Evolutionary conservation across 1,284 basidiomycete species (phyloP), one percentile per base, ranked within the genome.

Genomic region (Ustilago curta): DNA sequence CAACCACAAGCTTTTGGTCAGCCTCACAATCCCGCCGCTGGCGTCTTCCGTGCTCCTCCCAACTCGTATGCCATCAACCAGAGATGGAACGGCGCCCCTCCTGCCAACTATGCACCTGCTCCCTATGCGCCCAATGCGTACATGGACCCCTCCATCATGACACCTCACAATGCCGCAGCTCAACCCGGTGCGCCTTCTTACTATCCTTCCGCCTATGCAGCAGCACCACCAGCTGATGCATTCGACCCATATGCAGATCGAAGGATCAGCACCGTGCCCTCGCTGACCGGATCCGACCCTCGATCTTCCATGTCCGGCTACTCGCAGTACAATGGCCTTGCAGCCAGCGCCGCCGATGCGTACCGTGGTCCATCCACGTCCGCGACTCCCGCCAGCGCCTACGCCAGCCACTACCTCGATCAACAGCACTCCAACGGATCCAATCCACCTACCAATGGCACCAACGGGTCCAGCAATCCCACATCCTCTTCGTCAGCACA

Each of bases 61-160:
- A 70, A 61, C 59, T 56, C 60, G 12, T 76, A 66, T 43, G 53
- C 66, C 49, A 23, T 59, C 47, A 71, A 71, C 29, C 73, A 76
- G 37, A 53, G 73, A 50, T 76, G 73, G 73, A 76, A 71, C n/a
- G 65, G 58, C 32, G 58, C 51, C 4, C 53, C 35, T 18, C 58
- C 61, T 14, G 39, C 37, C 31, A 54, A 49, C 18, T 73, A 68
- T 39, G 43, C 16, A 11, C 23, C 60, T 5, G 65, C 56, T 7
- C 58, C 56, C 6, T 73, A 61, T 19, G 11, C 61, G 7, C 43
- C 62, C 14, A 59, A 51, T 29, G 42, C 43, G 45, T 73, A 73
- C 54, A 43, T 60, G 44, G 70, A 73, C 29, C 60, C 70, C 3
- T 39, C 55, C 53, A 56, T 67, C 56, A 35, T 40, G 14, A 67